Evolutionary conservation across 2,329 filamentous ascomycete species (phyloP).

Genomic region (Sporothrix euskadiensis): DNA sequence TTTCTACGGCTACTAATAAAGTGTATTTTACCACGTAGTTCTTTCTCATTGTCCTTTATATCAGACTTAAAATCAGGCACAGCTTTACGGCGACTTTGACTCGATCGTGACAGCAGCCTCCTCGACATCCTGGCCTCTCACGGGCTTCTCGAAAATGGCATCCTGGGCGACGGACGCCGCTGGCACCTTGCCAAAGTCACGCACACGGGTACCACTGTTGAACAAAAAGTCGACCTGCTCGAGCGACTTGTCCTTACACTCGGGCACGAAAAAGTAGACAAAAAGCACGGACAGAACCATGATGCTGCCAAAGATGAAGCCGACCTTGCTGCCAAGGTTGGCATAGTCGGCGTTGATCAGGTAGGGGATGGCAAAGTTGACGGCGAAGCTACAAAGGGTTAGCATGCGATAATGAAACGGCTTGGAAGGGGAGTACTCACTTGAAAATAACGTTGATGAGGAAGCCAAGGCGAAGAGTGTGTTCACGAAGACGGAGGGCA

Average conservation of each 20-base stretch:
- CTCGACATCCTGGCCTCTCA: not conserved
- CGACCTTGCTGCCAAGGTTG: conserved; percentile 26
- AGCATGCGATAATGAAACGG: not conserved
- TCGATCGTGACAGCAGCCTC: not conserved
- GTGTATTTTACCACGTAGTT: no score
- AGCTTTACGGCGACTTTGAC: not conserved
- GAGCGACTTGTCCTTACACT: conserved; percentile 26
- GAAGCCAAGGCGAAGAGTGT: conserved; percentile 35
- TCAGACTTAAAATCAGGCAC: not conserved
- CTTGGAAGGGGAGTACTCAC: not conserved
- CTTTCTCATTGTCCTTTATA: no score
- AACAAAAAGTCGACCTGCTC: conserved; percentile 27
- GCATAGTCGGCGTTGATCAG: conserved; percentile 26
- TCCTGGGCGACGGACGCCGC: not conserved
- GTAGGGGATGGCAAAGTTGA: conserved; percentile 28
- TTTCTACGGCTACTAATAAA: not conserved
- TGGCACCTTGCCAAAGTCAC: conserved; percentile 16
- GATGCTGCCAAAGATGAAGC: conserved; percentile 26
- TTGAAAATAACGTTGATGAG: conserved; percentile 14
- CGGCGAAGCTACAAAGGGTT: conserved; percentile 19
- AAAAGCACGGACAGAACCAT: conserved; percentile 17
- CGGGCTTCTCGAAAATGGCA: not conserved
- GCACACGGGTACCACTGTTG: not conserved
- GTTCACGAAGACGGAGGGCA: conserved; percentile 38
- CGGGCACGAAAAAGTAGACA: conserved; percentile 25